These are phyloP conservation scores for Populus pruinosa DNA, from an alignment of 345 rosid species.

Conservation along the genomic window DNA sequence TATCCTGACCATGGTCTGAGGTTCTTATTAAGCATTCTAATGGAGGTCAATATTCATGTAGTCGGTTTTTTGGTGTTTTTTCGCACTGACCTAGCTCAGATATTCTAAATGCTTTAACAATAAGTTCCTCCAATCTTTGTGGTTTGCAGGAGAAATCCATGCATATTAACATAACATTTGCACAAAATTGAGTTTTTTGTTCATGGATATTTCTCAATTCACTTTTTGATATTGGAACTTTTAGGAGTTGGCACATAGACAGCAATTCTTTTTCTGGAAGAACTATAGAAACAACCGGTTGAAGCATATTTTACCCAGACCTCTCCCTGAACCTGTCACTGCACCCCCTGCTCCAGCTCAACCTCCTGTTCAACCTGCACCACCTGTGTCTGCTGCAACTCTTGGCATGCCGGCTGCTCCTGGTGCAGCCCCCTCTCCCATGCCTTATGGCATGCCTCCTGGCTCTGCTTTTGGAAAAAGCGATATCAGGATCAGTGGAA, in stretches of 20 bases:
- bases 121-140: background rate
- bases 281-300: slow-evolving; percentile 89
- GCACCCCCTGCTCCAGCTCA: slow-evolving; percentile 39
- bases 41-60: background rate
- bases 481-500: slow-evolving; percentile 62
- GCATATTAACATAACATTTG: background rate
- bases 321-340: slow-evolving; percentile 79
- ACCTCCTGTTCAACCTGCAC: slow-evolving; percentile 35
- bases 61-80: background rate
- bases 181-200: background rate
- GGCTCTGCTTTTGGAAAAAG: slow-evolving; percentile 55
- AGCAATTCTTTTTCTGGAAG: slow-evolving; percentile 97
- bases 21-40: background rate
- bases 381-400: slow-evolving; percentile 42
- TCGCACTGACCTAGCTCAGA: background rate
- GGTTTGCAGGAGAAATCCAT: background rate
- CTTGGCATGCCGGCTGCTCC: slow-evolving; percentile 48
- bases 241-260: slow-evolving; percentile 93
- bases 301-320: slow-evolving; percentile 87
- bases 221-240: slow-evolving; percentile 13
- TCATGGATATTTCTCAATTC: slow-evolving; percentile 4
- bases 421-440: slow-evolving; percentile 66
- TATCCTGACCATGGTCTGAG: background rate
- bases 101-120: background rate
- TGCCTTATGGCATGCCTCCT: slow-evolving; percentile 69